Percentiles rank a stretch among this genome's conserved stretches.
These are phyloP conservation scores for Physcomitrellopsis africana DNA, from an alignment of 225 moss, liverwort and hornwort species.

Conservation along the genomic window DNA sequence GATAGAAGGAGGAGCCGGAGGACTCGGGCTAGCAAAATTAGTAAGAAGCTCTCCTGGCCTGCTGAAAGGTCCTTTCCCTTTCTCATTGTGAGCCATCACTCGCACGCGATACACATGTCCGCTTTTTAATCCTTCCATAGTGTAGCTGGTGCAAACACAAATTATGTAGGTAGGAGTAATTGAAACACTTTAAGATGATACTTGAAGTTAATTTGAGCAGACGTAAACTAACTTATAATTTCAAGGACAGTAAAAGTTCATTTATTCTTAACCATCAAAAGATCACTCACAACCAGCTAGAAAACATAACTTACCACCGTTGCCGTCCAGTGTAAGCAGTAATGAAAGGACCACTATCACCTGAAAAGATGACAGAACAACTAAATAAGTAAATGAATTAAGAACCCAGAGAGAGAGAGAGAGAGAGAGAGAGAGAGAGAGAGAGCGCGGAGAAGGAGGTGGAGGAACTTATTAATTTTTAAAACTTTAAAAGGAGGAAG, in stretches of 20 bases:
- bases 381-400: not conserved
- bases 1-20: constrained; percentile 39
- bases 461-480: too few species aligned
- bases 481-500: too few species aligned
- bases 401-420: too few species aligned
- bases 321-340: constrained; percentile 33
- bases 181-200: not conserved
- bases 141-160: constrained; percentile 40
- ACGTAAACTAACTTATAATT: constrained; percentile 3
- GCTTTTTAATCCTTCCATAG: constrained; percentile 45
- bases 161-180: not conserved
- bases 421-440: too few species aligned
- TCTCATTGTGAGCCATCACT: constrained; percentile 49
- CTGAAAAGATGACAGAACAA: constrained; percentile 28
- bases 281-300: constrained; percentile 18
- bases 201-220: constrained; percentile 2
- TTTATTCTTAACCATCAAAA: not conserved
- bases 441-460: too few species aligned
- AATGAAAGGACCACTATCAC: constrained; percentile 40
- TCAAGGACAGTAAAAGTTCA: not conserved
- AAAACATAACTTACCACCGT: constrained; percentile 33
- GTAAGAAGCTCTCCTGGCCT: constrained; percentile 45
- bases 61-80: constrained; percentile 46
- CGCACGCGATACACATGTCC: constrained; percentile 54
- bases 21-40: constrained; percentile 45